Evolutionary conservation across 768 basidiomycete genomes (phyloP).

Genomic region (Tylopilus felleus): DNA sequence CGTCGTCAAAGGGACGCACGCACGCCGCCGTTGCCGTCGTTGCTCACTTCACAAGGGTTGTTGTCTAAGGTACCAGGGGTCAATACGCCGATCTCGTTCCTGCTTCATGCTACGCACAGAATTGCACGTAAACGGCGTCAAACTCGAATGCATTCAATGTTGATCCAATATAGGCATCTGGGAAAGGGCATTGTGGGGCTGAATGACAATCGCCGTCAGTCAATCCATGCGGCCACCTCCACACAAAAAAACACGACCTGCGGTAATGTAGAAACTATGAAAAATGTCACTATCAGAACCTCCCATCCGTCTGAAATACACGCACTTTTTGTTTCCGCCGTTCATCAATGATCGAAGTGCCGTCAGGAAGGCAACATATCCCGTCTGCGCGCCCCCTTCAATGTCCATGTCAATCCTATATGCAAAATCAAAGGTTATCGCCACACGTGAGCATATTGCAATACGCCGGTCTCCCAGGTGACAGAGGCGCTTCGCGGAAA

Average conservation of each 20-base stretch:
- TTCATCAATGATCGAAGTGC: constrained; percentile 28
- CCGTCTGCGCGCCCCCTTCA: constrained; percentile 39
- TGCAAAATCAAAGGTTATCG: no score
- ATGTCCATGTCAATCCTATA: constrained; percentile 44
- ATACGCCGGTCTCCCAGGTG: background rate
- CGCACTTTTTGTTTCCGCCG: constrained; percentile 27
- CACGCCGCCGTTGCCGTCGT: constrained; percentile 38
- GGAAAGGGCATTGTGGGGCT: constrained; percentile 46
- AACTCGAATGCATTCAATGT: constrained; percentile 42
- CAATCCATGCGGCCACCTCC: background rate
- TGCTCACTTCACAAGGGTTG: constrained; percentile 40
- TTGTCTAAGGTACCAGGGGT: constrained; percentile 34
- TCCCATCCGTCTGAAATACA: background rate
- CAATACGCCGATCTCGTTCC: background rate
- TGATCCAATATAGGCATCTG: constrained; percentile 43
- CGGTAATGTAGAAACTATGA: constrained; percentile 43
- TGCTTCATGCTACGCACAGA: constrained; percentile 30
- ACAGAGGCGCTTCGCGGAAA: background rate
- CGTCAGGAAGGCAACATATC: constrained; percentile 30
- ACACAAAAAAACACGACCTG: constrained; percentile 22
- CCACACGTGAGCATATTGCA: background rate
- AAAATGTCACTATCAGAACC: background rate
- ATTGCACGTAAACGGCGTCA: constrained; percentile 51
- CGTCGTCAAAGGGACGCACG: constrained; percentile 5
- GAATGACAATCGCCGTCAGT: background rate